These are phyloP conservation scores for Austroboletus eburneus DNA, from an alignment of 768 basidiomycete species.

Conservation along the genomic window DNA sequence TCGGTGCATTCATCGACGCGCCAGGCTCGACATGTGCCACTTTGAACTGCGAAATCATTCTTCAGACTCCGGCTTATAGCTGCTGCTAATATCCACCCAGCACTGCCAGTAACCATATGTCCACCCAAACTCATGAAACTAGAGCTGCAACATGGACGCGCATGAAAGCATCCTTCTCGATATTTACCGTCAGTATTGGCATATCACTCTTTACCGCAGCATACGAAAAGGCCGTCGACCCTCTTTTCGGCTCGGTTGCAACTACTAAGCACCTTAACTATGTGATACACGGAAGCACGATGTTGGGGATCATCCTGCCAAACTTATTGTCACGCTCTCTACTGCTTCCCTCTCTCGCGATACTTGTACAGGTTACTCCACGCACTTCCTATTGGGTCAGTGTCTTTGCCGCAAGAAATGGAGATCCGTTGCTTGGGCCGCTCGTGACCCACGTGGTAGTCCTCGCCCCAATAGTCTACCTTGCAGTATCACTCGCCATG, in stretches of 20 bases:
- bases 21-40: no score
- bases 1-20: no score
- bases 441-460: conserved; percentile 53
- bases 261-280: conserved; percentile 47
- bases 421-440: conserved; percentile 53
- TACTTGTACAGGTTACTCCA: conserved; percentile 46
- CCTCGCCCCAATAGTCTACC: conserved; percentile 52
- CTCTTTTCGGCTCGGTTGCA: conserved; percentile 63
- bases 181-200: conserved; percentile 25
- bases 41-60: no score
- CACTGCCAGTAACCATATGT: not conserved
- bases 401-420: conserved; percentile 51
- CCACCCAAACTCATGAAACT: conserved; percentile 2
- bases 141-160: conserved; percentile 10
- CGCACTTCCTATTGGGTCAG: conserved; percentile 66
- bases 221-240: conserved; percentile 61
- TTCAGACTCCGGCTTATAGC: no score
- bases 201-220: conserved; percentile 58
- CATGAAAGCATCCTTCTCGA: conserved; percentile 17
- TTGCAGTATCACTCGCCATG: conserved; percentile 45
- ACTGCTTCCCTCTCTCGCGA: conserved; percentile 32
- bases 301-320: conserved; percentile 31
- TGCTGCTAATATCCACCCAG: no score
- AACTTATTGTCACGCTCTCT: conserved; percentile 21
- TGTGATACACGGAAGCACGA: conserved; percentile 35